Evolutionary conservation across 1,284 basidiomycete genomes (phyloP), one percentile per base, ranked within the genome.

Genomic region (Leccinum fallax): DNA sequence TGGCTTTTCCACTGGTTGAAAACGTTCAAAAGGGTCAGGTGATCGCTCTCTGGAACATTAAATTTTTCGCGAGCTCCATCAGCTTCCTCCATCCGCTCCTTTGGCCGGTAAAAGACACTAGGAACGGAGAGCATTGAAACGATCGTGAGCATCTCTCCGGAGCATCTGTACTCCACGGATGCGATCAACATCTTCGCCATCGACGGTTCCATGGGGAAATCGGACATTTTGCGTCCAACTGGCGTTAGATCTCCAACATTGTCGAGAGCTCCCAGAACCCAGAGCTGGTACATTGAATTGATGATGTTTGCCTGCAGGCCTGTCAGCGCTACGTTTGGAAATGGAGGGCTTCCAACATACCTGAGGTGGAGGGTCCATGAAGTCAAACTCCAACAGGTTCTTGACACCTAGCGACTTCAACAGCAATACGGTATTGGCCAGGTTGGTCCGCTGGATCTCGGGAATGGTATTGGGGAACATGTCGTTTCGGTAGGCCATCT

Each of bases 101-200:
- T 95, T 4, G 96, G 96, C 56, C 96, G 84, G 74, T 98, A 98
- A 78, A 98, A 98, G 10, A 98, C 95, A 66, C 92, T 93, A 34
- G 97, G 97, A 0, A 99, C 97, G 13, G 94, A 96, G 28, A 99
- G 82, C 97, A 99, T 99, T 5, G 95, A 97, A 13, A 99, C 97
- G 64, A 99, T 98, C 1, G 97, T 98, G 66, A 99, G 80, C 92
- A 99, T 96, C 80, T 99, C 97, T 4, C 87, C 82, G 8, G 94
- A 96, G 74, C 97, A 99, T 65, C 86, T 88, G 77, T 96, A 94
- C 54, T 97, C 94, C 64, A 97, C 94, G 10, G 94, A 95, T 28
- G 90, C 91, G 73, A 99, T 98, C 60, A 99, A 82, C 93, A 99
- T 98, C 81, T 99, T 99, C 30, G 95, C 94, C 83, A 99, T 92